These are phyloP conservation scores for Mycena sp. DNA, from an alignment of 1,284 basidiomycete species.

Conservation along the genomic window DNA sequence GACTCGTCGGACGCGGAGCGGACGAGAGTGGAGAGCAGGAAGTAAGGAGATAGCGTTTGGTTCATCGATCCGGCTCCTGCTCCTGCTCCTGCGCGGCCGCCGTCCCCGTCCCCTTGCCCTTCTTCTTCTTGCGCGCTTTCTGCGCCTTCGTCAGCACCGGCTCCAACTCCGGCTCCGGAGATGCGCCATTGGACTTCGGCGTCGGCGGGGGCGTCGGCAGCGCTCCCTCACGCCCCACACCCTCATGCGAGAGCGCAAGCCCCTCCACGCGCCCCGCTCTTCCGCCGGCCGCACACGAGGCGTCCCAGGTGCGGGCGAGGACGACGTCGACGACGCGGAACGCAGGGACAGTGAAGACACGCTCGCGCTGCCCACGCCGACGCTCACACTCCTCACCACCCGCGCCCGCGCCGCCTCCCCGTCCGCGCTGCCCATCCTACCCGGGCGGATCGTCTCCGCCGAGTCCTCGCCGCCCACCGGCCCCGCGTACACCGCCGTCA, in stretches of 20 bases:
- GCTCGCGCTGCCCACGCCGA: constrained; percentile 10
- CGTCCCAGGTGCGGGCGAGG: neutral
- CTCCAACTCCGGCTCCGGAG: neutral
- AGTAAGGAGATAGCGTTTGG: neutral
- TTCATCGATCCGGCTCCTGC: neutral
- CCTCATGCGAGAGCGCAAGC: neutral
- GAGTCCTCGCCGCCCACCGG: constrained; percentile 17
- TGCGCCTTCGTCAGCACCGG: neutral
- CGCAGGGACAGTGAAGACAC: constrained; percentile 4
- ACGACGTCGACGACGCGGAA: neutral
- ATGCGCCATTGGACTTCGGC: neutral
- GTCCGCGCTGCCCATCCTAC: neutral
- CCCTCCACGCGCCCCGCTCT: neutral
- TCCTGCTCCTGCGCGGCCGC: neutral
- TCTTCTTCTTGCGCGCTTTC: constrained; percentile 3
- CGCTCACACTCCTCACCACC: constrained; percentile 27
- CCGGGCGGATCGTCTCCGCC: constrained; percentile 24
- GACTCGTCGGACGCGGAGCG: too few relatives aligned
- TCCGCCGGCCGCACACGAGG: neutral
- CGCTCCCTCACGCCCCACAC: neutral
- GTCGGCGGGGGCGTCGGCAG: constrained; percentile 20
- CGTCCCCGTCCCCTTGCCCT: neutral
- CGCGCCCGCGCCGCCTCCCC: neutral
- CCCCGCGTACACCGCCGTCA: constrained; percentile 1
- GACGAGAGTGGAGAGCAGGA: neutral